Evolutionary conservation across 495 filamentous ascomycete genomes (phyloP).

Genomic region (Schizothecium vesticola): DNA sequence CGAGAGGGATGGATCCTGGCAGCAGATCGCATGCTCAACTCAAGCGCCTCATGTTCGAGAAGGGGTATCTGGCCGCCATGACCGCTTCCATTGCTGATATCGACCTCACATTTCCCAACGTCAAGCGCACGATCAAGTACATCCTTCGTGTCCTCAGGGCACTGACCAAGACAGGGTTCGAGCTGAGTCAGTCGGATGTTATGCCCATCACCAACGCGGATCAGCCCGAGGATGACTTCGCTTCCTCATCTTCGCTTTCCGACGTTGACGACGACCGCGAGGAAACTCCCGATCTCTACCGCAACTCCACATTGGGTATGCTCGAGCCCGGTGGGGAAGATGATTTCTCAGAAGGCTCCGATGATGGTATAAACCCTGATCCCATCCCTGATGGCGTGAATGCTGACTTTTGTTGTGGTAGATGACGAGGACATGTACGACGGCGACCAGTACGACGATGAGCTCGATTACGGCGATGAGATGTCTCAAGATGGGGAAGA

Average conservation of each 20-base stretch:
- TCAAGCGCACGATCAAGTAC: constrained; percentile 91
- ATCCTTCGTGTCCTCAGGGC: constrained; percentile 84
- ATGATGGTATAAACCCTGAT: constrained; percentile 50
- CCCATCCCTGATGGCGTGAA: neutral
- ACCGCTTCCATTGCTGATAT: constrained; percentile 93
- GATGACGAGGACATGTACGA: constrained; percentile 80
- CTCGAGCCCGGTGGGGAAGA: constrained; percentile 79
- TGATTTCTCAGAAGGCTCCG: constrained; percentile 62
- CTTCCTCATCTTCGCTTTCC: constrained; percentile 82
- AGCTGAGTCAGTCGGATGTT: constrained; percentile 76
- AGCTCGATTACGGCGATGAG: constrained; percentile 87
- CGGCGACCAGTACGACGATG: constrained; percentile 68
- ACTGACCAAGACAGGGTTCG: constrained; percentile 79
- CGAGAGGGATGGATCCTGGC: constrained; percentile 32
- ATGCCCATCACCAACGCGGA: constrained; percentile 57
- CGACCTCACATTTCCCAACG: constrained; percentile 88
- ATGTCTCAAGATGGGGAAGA: constrained; percentile 74
- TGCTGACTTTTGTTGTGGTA: constrained; percentile 17
- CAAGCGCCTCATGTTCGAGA: constrained; percentile 95
- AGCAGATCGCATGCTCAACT: constrained; percentile 63
- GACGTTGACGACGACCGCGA: constrained; percentile 84
- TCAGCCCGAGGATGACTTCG: constrained; percentile 80
- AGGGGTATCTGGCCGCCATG: constrained; percentile 81
- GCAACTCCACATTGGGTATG: constrained; percentile 93
- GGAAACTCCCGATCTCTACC: constrained; percentile 94